phyloP scores from a whole-genome alignment of 352 stramenopile species.

The Phytophthora pini region DNA sequence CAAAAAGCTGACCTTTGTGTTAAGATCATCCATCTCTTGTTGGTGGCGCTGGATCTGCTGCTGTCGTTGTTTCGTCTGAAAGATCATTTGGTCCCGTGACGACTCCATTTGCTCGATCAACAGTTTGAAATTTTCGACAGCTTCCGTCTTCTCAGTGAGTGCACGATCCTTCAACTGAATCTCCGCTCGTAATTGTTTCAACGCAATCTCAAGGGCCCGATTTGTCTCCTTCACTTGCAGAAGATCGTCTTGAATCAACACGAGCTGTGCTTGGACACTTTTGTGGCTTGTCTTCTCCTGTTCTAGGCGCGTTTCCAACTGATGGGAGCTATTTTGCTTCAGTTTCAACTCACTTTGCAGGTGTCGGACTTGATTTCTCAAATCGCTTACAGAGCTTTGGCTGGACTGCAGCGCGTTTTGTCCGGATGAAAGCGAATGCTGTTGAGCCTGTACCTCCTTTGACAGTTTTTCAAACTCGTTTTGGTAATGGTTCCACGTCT shows the following conservation, averaged over 20 bases:
- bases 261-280: slow-evolving; percentile 60
- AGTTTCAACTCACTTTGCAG: slow-evolving; percentile 70
- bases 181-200: slow-evolving; percentile 68
- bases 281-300: slow-evolving; percentile 69
- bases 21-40: slow-evolving; percentile 59
- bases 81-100: slow-evolving; percentile 79
- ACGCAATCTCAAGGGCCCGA: slow-evolving; percentile 55
- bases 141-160: slow-evolving; percentile 72
- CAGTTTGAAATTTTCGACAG: slow-evolving; percentile 72
- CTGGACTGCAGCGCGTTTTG: slow-evolving; percentile 64
- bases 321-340: slow-evolving; percentile 54
- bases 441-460: slow-evolving; percentile 62
- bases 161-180: slow-evolving; percentile 59
- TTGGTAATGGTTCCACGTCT: slow-evolving; percentile 73
- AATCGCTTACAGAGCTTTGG: slow-evolving; percentile 58
- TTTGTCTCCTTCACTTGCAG: slow-evolving; percentile 61
- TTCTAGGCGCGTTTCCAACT: slow-evolving; percentile 70
- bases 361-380: slow-evolving; percentile 67
- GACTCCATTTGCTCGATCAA: slow-evolving; percentile 86
- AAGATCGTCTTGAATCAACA: slow-evolving; percentile 67
- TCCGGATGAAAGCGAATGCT: slow-evolving; percentile 65
- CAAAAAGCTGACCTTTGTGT: slow-evolving; percentile 50
- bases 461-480: slow-evolving; percentile 79
- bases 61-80: slow-evolving; percentile 80
- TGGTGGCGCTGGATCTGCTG: slow-evolving; percentile 67